These are phyloP conservation scores for Rhodotorula sp. DNA, from an alignment of 1,284 basidiomycete genomes.

Conservation along the genomic window DNA sequence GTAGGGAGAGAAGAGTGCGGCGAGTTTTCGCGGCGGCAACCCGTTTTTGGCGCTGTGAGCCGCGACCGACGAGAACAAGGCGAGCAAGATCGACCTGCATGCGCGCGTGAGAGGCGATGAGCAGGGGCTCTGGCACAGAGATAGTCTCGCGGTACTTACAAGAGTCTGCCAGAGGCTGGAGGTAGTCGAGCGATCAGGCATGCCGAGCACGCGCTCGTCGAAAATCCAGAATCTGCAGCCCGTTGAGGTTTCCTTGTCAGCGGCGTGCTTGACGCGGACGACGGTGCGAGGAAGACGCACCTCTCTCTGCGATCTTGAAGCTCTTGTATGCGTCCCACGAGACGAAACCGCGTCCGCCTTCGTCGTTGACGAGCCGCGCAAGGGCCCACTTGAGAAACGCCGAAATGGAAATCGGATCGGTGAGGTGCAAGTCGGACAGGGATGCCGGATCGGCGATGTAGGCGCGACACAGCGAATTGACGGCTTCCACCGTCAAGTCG, in stretches of 20 bases:
- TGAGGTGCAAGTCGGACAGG: slow-evolving; percentile 54
- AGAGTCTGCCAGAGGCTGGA: slow-evolving; percentile 56
- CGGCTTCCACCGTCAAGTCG: slow-evolving; percentile 69
- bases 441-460: slow-evolving; percentile 58
- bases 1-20: slow-evolving; percentile 75
- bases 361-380: slow-evolving; percentile 39
- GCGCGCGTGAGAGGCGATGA: too few species aligned
- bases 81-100: slow-evolving; percentile 24
- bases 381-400: slow-evolving; percentile 45
- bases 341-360: slow-evolving; percentile 41
- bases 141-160: slow-evolving; percentile 4
- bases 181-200: slow-evolving; percentile 70
- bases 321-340: slow-evolving; percentile 37
- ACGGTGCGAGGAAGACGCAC: background rate
- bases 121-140: background rate
- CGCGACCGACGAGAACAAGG: slow-evolving; percentile 32
- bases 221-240: slow-evolving; percentile 62
- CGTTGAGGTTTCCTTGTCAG: background rate
- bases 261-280: fast-evolving
- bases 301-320: slow-evolving; percentile 28
- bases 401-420: slow-evolving; percentile 77
- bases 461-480: slow-evolving; percentile 69
- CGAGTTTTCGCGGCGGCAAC: slow-evolving; percentile 43
- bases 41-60: slow-evolving; percentile 41
- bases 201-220: slow-evolving; percentile 62